Base-by-base conservation (phyloP, 1,139 yeast species). In the Groenewaldozyma sp. region DNA sequence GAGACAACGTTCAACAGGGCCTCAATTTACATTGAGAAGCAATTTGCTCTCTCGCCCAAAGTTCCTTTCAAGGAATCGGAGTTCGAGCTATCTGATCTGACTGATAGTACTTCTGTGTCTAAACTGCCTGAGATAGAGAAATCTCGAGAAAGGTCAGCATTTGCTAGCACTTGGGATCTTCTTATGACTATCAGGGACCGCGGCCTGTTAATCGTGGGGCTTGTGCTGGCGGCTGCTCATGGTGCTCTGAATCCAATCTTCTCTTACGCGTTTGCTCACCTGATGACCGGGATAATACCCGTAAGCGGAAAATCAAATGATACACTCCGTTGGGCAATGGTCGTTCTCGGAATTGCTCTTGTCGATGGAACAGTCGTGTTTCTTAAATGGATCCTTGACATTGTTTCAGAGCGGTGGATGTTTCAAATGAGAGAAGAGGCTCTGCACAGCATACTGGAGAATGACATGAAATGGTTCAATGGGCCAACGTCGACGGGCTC, bases 211-310 rank as follows among this genome's bases (percentile, higher is more conserved):
- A 21, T 56, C 1, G 1, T 71, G 1, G 97, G 95, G 0, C 40
- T 82, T 1, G 0, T 70, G 0, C 49, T 70, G 3, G 67, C 88
- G 0, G 49, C 78, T 0, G 40, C 72, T 1, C 76, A 78, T 45
- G 91, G 94, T 9, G 70, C 70, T 0, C 60, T 74, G 1, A 78
- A 76, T 44, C 97, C 98, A 0, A 60, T 82, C 0, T 86, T 91
- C 48, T 82, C 96, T 0, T 87, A 60, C 53, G 73, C 82, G 31
- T 77, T 88, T 48, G 75, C 97, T 0, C 75, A 76, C 46, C 62
- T 88, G 4, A 62, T 88, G n/a, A 45, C 49, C 22, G 54, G 56
- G 1, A 53, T 62, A 10, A 43, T 64, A 9, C 57, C 60, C 3
- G 41, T 46, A 3, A 44, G 52, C 29, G 59, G 60, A 3, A 57